Base-by-base conservation (phyloP, 495 filamentous ascomycete species). In the Saxispiralis lemnorum region DNA sequence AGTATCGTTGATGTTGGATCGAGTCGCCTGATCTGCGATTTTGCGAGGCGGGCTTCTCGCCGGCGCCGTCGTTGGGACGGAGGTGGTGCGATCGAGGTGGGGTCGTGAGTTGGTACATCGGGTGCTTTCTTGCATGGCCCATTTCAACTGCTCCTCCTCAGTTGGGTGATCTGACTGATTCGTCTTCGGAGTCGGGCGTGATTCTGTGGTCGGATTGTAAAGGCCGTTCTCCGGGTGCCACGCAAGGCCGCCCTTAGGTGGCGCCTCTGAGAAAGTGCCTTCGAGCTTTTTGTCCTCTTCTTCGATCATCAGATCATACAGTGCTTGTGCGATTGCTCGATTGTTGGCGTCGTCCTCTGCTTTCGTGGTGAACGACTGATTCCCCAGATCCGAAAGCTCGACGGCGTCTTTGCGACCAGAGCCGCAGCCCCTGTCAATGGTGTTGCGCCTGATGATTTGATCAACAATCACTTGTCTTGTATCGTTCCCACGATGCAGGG, bases 311-410 rank as follows among this genome's bases (percentile, higher is more conserved):
- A 96, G 62, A 42, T 96, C 88, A 62, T 81, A 84, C 19, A 88
- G 71, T 0, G 85, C 88, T 50, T 85, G 73, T 44, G 83, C 69
- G 50, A 94, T 93, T n/a, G 88, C 87, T 15, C 71, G 69, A 36
- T 95, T 83, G 48, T 94, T 88, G 1, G 83, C 88, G 51, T 85
- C 79, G 41, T 94, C 86, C 52, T 89, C 83, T 0, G 83, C 82
- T 55, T 85, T 70, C 0, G 88, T 94, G 32, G 70, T 65, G 65
- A 89, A 85, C 0, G 84, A 83, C 51, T 78, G 80, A 36, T 64
- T 60, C 4, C 73, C 75, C 48, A 79, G 69, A 43, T 85, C 73
- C 1, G 70, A 68, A 2, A 83, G 64, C 31, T 67, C 64, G 3
- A 61, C 59, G 2, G 78, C 78, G 36, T 83, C 73, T 20, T 72